Evolutionary conservation across 1,284 basidiomycete species (phyloP), one percentile per base, ranked within the genome.

Genomic region (Meira miltonrushii): DNA sequence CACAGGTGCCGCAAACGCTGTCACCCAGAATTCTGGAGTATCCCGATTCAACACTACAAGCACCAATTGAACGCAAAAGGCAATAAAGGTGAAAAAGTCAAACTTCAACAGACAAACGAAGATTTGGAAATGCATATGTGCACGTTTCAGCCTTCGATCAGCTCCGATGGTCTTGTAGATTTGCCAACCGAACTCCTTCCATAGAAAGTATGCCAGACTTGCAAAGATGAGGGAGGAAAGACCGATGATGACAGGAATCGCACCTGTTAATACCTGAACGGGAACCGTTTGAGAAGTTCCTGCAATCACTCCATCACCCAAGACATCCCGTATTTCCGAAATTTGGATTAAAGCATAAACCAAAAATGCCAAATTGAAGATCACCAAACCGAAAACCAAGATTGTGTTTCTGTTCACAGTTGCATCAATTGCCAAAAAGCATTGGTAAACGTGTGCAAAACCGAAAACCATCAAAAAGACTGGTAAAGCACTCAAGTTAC

Each of bases 141-240:
- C 55, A 1, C 61, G 54, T 40, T 70, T 69, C 23, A 73, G 60
- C n/a, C 60, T 64, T 12, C 69, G 39, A 52, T 71, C 69, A 10
- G 71, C 71, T 23, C 71, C 69, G 39, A 59, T 72, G 59, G 61
- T 61, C 54, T 69, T 69, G 65, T 73, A 73, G 41, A 73, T 69
- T 43, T 71, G 64, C 69, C 71, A 71, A 37, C 71, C 71, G 25
- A 72, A 73, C 50, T 71, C 71, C 55, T 65, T 69, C 60, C 65
- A 69, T 25, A 73, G 37, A 49, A 61, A 65, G 67, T 65, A 71
- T 10, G 61, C 60, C 13, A 73, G 61, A 11, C 62, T 44, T 10
- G 63, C n/a, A 46, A 69, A 69, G n/a, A 63, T 62, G 28, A 68
- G 40, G 39, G 66, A 61, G 41, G 68, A 60, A 39, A 62, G 50